phyloP scores from a whole-genome alignment of 305 asterid genomes.

The Solanum chacoense region DNA sequence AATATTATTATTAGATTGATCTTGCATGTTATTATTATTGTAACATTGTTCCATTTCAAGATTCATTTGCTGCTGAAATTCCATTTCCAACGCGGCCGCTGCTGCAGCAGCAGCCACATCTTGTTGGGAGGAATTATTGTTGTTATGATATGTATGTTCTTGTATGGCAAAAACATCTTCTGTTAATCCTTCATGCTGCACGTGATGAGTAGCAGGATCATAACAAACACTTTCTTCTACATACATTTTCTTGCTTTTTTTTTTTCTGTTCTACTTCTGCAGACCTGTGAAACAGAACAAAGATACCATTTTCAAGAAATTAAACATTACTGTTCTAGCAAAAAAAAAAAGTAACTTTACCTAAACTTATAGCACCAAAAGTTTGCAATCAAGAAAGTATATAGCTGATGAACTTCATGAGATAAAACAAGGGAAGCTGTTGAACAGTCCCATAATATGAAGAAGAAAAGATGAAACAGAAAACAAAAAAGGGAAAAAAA shows the following conservation, averaged over 20 bases:
- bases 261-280: neutral
- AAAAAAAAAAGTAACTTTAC: neutral
- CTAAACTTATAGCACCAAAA: neutral
- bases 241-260: constrained; percentile 29
- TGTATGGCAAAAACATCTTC: constrained; percentile 31
- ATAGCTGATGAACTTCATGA: neutral
- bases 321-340: neutral
- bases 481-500: neutral
- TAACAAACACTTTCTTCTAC: constrained; percentile 43
- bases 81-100: constrained; percentile 34
- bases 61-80: constrained; percentile 44
- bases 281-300: constrained; percentile 7
- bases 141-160: constrained; percentile 18
- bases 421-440: neutral
- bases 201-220: constrained; percentile 27
- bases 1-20: neutral
- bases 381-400: neutral
- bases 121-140: constrained; percentile 5
- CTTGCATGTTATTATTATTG: constrained; percentile 10
- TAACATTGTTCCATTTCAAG: constrained; percentile 37
- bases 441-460: neutral
- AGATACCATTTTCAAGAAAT: neutral
- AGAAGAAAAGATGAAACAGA: neutral
- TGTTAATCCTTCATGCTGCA: constrained; percentile 27
- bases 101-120: constrained; percentile 8